Evolutionary conservation across 1,284 basidiomycete genomes (phyloP), one percentile per base, ranked within the genome.

Genomic region (Naganishia albida): DNA sequence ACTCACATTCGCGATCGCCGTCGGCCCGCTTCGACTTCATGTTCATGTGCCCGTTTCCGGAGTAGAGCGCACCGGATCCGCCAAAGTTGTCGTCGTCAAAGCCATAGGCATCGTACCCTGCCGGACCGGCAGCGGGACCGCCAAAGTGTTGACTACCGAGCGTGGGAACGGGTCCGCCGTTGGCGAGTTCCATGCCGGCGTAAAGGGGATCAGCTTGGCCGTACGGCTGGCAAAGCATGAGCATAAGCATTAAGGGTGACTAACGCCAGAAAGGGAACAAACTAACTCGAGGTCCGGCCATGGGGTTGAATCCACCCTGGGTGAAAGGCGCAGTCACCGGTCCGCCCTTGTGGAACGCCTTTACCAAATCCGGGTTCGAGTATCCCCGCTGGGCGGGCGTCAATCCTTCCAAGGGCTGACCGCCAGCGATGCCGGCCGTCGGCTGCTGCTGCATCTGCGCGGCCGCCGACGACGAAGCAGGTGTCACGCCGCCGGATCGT

Each of bases 1-100:
- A 77, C 84, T 74, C 74, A 86, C 84, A 92, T 82, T 91, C 87
- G 51, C 93, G 87, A 78, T 97, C 93, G 72, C 93, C 85, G 72
- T 96, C 93, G 59, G 91, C 90, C 25, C 92, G 86, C 81, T 93
- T 94, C 81, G 93, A 92, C 80, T 94, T 94, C 63, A 91, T 85
- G 46, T 91, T 92, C 73, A 93, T 90, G 59, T 93, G 78, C 18
- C 92, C 91, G 26, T 52, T 59, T 4, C 73, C 75, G 34, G 78
- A 87, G 75, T 93, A 93, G 42, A 92, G 79, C 7, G 89, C 87
- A 12, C 88, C 89, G 4, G 89, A 90, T 25, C 88, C 89, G 65
- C 84, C 86, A 60, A 75, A 76, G 34, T 84, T 81, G 53, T 79
- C 78, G 52, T 79, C 78, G 34, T 89, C 88, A 69, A 87, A 87